Evolutionary conservation across 164 flowering plant genomes (phyloP).

Genomic region (Hamamelis virginiana): DNA sequence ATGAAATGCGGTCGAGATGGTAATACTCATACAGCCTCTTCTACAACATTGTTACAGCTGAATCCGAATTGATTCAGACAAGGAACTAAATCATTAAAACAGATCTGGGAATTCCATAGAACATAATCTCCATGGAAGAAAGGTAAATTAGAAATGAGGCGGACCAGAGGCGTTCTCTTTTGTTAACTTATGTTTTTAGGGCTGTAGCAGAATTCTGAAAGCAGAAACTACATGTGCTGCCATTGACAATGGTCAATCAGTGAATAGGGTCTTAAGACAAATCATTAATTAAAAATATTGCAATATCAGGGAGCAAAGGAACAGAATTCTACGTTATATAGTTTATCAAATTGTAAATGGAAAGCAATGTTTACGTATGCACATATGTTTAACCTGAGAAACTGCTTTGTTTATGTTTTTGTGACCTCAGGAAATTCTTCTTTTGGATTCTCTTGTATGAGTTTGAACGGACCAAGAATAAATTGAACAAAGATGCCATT

Average conservation of each 20-base stretch:
- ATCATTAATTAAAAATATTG: neutral
- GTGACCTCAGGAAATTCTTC: too few species aligned
- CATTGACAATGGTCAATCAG: neutral
- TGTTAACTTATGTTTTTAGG: too few species aligned
- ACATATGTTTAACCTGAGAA: too few species aligned
- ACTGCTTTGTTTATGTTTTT: too few species aligned
- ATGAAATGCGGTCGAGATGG: neutral
- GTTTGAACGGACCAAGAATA: too few species aligned
- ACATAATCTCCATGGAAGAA: neutral
- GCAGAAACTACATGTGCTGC: neutral
- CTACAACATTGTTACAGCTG: constrained; percentile 2
- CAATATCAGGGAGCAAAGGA: neutral
- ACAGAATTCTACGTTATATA: too few species aligned
- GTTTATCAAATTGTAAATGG: neutral
- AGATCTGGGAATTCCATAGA: neutral
- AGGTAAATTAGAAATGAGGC: too few species aligned
- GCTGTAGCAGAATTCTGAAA: too few species aligned
- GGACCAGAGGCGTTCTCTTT: too few species aligned
- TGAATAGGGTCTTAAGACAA: neutral
- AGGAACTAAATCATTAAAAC: neutral
- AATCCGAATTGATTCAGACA: constrained; percentile 1
- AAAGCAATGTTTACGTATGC: neutral
- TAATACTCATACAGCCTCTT: neutral
- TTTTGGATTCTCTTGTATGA: too few species aligned
- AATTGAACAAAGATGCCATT: too few species aligned